Conservation (phyloP, 768 basidiomycete genomes). For the Boletus rex-veris region DNA sequence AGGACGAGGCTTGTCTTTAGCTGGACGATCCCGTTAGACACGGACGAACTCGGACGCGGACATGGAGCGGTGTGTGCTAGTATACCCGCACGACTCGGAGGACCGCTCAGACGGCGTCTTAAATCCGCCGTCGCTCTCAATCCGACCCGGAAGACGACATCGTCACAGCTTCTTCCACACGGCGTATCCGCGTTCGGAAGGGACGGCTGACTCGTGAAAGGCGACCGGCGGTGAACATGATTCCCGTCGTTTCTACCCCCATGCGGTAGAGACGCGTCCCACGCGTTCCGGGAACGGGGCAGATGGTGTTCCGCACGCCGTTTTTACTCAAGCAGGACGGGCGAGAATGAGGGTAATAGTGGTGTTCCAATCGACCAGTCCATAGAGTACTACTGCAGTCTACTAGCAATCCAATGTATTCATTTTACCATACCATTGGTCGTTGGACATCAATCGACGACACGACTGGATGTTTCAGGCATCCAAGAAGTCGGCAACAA, state of each 20-base stretch:
- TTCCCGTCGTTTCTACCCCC: slow-evolving; percentile 1
- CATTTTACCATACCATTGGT: no score
- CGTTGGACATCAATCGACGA: no score
- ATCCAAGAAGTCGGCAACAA: no score
- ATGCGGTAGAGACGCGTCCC: slow-evolving; percentile 2
- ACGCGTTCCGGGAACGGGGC: slow-evolving; percentile 10
- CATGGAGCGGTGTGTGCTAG: neutral
- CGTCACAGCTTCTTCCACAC: slow-evolving; percentile 6
- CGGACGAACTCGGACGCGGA: neutral
- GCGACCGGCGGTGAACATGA: slow-evolving; percentile 17
- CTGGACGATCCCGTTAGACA: slow-evolving; percentile 7
- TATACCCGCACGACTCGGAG: neutral
- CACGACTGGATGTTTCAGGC: no score
- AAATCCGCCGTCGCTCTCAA: neutral
- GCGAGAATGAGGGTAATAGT: neutral
- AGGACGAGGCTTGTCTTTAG: slow-evolving; percentile 5
- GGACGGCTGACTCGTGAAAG: slow-evolving; percentile 21
- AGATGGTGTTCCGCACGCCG: neutral
- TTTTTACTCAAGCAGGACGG: slow-evolving; percentile 4
- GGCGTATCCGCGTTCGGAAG: slow-evolving; percentile 12
- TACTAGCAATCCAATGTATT: no score
- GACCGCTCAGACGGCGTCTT: neutral
- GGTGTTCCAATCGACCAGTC: no score
- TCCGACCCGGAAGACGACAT: slow-evolving; percentile 7
- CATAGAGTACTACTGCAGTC: no score